Conservation (phyloP, 2,329 filamentous ascomycete species). For the Alternaria tenuissima region DNA sequence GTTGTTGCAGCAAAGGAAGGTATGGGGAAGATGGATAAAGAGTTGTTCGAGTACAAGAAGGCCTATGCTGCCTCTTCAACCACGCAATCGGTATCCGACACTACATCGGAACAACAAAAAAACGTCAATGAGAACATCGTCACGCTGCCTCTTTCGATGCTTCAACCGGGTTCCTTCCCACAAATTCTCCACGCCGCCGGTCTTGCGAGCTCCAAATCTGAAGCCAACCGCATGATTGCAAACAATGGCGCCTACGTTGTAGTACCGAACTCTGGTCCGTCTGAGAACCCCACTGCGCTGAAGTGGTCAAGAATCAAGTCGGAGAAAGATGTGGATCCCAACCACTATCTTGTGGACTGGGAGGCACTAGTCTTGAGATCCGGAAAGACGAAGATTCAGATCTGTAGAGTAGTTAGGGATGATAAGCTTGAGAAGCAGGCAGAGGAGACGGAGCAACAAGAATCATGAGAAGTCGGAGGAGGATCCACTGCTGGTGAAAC, state of each 20-base stretch:
- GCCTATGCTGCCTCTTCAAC: conserved; percentile 31
- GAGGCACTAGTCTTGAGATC: conserved; percentile 63
- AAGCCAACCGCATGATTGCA: conserved; percentile 66
- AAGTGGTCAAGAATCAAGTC: conserved; percentile 70
- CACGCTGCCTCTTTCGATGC: conserved; percentile 65
- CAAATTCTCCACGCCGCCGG: conserved; percentile 68
- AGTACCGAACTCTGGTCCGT: conserved; percentile 56
- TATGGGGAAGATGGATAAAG: conserved; percentile 20
- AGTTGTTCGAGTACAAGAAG: conserved; percentile 37
- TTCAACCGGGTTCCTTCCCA: conserved; percentile 64
- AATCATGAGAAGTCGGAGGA: neutral
- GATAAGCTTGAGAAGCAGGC: conserved; percentile 37
- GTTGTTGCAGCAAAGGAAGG: neutral
- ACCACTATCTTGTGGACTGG: conserved; percentile 67
- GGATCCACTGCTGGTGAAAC: neutral
- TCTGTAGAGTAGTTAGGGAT: conserved; percentile 64
- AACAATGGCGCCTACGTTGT: conserved; percentile 67
- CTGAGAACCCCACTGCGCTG: conserved; percentile 55
- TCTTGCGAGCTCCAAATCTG: conserved; percentile 63
- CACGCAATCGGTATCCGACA: conserved; percentile 17
- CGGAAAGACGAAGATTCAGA: conserved; percentile 68
- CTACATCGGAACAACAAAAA: conserved; percentile 20
- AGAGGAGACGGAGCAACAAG: neutral
- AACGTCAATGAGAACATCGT: conserved; percentile 60
- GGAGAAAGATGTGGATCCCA: conserved; percentile 65